These are phyloP conservation scores for Rhodomyrtus tomentosa DNA, from an alignment of 345 rosid genomes.

Conservation along the genomic window DNA sequence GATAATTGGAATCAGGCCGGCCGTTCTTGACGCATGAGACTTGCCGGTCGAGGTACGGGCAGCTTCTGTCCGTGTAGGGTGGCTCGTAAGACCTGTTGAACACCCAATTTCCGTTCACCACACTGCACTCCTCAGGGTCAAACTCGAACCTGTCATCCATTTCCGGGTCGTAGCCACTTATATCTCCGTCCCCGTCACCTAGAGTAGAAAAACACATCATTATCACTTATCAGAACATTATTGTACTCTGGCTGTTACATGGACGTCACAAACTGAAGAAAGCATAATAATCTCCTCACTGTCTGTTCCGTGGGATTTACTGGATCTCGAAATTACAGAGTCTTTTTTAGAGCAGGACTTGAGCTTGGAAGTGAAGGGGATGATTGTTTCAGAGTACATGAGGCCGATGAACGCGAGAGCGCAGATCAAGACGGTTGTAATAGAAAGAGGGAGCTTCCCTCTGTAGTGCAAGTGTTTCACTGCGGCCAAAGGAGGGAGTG, in stretches of 20 bases:
- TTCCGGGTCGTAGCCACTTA: constrained; percentile 16
- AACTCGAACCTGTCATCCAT: constrained; percentile 79
- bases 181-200: constrained; percentile 23
- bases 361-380: constrained; percentile 29
- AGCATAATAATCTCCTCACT: neutral
- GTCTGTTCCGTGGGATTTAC: neutral
- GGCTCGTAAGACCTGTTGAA: constrained; percentile 52
- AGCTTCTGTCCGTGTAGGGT: constrained; percentile 60
- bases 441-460: constrained; percentile 53
- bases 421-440: constrained; percentile 29
- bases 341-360: constrained; percentile 28
- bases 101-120: constrained; percentile 73
- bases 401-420: constrained; percentile 46
- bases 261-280: neutral
- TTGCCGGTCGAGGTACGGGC: constrained; percentile 76
- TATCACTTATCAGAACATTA: no score
- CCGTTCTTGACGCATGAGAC: constrained; percentile 70
- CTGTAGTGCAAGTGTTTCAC: constrained; percentile 18
- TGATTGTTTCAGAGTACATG: constrained; percentile 48
- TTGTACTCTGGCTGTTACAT: neutral
- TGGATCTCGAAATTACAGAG: neutral
- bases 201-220: neutral
- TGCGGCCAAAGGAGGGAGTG: constrained; percentile 5
- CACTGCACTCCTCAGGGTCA: constrained; percentile 76
- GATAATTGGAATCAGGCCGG: constrained; percentile 53